Evolutionary conservation across 1,139 yeast species (phyloP).

Genomic region (Pichia sp.): DNA sequence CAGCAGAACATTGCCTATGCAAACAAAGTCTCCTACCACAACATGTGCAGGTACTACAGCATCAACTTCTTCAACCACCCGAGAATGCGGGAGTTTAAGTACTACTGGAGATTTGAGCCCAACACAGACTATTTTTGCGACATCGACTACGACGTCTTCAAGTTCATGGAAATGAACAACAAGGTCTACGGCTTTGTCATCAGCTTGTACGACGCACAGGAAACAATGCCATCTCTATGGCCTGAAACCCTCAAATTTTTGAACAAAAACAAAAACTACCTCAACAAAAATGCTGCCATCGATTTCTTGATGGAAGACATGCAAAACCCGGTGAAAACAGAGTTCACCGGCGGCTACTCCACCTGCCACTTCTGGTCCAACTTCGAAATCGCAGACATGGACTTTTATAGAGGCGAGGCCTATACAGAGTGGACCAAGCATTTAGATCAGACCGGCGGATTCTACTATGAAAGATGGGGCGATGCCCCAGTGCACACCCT

Average conservation of each 20-base stretch:
- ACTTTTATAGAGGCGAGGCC: conserved; percentile 64
- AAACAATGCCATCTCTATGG: conserved; percentile 62
- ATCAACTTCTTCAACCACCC: conserved; percentile 62
- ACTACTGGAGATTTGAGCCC: conserved; percentile 86
- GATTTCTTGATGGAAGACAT: conserved; percentile 68
- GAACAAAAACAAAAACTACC: conserved; percentile 34
- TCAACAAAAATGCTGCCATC: conserved; percentile 63
- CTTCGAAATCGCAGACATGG: conserved; percentile 79
- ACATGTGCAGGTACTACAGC: conserved; percentile 76
- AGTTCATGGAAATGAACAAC: conserved; percentile 60
- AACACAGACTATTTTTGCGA: conserved; percentile 61
- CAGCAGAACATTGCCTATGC: conserved; percentile 60
- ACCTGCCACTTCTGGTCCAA: conserved; percentile 90
- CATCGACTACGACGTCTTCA: conserved; percentile 71
- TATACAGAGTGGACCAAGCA: conserved; percentile 61
- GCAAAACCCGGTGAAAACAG: conserved; percentile 54
- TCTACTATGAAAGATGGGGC: conserved; percentile 88
- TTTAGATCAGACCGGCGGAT: conserved; percentile 68
- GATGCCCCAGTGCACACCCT: conserved; percentile 86
- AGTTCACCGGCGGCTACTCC: conserved; percentile 61
- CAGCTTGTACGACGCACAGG: conserved; percentile 63
- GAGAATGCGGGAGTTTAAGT: conserved; percentile 48
- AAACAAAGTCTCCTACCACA: conserved; percentile 58
- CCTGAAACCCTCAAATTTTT: conserved; percentile 61
- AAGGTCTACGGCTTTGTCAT: conserved; percentile 70